phyloP scores from a whole-genome alignment of 495 filamentous ascomycete species.

The Penicillium bovifimosum region DNA sequence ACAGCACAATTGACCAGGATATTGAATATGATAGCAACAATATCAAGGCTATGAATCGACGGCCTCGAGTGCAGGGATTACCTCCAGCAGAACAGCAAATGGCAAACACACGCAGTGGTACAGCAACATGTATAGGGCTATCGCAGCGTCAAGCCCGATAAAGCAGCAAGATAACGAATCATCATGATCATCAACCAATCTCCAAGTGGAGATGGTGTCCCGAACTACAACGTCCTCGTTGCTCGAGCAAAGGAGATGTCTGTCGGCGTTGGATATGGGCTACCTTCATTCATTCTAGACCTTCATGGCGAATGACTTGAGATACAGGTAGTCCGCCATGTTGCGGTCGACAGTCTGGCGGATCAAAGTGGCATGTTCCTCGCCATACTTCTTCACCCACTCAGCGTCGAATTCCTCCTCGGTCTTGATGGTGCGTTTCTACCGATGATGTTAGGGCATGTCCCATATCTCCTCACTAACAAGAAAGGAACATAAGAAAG shows the following conservation, averaged over 20 bases:
- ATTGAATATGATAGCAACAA: no score
- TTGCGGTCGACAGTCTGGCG: constrained; percentile 71
- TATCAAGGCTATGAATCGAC: no score
- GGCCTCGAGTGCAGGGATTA: no score
- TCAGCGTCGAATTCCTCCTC: constrained; percentile 68
- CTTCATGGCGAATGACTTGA: constrained; percentile 83
- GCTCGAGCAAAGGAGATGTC: neutral
- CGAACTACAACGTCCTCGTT: constrained; percentile 27
- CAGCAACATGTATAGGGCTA: neutral
- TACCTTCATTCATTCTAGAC: constrained; percentile 32
- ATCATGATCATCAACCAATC: constrained; percentile 17
- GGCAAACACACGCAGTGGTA: constrained; percentile 7
- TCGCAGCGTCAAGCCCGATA: no score
- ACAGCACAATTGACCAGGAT: no score
- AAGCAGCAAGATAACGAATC: constrained; percentile 11
- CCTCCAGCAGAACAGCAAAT: neutral
- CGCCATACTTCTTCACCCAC: constrained; percentile 79
- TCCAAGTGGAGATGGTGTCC: constrained; percentile 26
- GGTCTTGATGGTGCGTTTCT: constrained; percentile 55
- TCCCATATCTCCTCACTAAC: neutral
- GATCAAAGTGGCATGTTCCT: constrained; percentile 69
- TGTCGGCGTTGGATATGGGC: neutral
- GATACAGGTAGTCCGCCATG: constrained; percentile 80
- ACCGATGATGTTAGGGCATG: constrained; percentile 3
- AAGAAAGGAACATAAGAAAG: no score